A percentile compares a stretch with the other conserved stretches of the same genome.
phyloP scores from a whole-genome alignment of 1,139 yeast genomes.

The Candida pseudoviswanathii region DNA sequence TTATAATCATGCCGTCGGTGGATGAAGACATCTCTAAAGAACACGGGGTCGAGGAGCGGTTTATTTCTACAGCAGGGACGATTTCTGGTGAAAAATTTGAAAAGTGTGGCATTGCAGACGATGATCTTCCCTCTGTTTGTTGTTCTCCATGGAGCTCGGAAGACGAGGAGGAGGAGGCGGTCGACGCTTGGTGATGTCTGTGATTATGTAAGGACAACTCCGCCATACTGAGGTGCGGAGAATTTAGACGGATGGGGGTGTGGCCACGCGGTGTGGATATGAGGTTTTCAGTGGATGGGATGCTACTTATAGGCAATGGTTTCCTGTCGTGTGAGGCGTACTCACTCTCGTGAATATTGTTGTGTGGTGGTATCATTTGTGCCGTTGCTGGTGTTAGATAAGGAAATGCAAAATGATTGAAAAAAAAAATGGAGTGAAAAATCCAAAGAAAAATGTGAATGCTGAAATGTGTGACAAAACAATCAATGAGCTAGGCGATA shows the following conservation, averaged over 20 bases:
- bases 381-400: background rate
- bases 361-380: slow-evolving; percentile 2
- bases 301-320: slow-evolving; percentile 32
- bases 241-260: slow-evolving; percentile 25
- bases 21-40: slow-evolving; percentile 11
- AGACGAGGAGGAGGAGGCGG: background rate
- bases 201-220: slow-evolving; percentile 9
- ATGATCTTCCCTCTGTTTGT: background rate
- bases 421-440: background rate
- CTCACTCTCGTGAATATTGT: slow-evolving; percentile 34
- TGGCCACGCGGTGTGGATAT: slow-evolving; percentile 16
- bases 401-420: background rate
- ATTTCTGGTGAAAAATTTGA: slow-evolving; percentile 7
- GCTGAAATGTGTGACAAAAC: background rate
- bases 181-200: background rate
- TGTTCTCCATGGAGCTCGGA: background rate
- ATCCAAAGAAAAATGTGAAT: background rate
- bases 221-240: slow-evolving; percentile 20
- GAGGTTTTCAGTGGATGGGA: slow-evolving; percentile 20
- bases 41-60: slow-evolving; percentile 5
- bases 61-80: background rate
- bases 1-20: slow-evolving; percentile 1
- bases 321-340: slow-evolving; percentile 28
- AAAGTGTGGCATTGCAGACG: slow-evolving; percentile 9
- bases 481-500: background rate